Evolutionary conservation across 495 filamentous ascomycete species (phyloP).

Genomic region (Penicillium daleae): DNA sequence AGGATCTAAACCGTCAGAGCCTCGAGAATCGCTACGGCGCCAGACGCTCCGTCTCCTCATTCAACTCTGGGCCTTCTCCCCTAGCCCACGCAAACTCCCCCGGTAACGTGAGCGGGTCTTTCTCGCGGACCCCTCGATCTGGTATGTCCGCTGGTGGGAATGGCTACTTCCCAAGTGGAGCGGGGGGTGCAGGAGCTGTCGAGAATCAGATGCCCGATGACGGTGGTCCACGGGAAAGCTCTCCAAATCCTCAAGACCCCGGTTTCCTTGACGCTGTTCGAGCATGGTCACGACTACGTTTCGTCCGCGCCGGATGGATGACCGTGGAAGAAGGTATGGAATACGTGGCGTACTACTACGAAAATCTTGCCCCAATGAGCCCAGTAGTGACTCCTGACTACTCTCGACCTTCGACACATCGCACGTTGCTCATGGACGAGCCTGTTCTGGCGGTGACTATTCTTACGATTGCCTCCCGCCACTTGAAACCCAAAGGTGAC

Average conservation of each 20-base stretch:
- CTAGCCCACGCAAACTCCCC: conserved; percentile 47
- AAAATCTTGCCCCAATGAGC: conserved; percentile 84
- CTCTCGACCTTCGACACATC: conserved; percentile 71
- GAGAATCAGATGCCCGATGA: conserved; percentile 39
- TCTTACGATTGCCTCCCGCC: conserved; percentile 86
- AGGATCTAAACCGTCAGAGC: conserved; percentile 50
- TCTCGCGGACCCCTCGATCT: conserved; percentile 40
- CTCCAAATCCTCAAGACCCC: conserved; percentile 35
- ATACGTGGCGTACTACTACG: conserved; percentile 95
- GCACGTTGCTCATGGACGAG: conserved; percentile 80
- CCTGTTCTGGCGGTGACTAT: conserved; percentile 90
- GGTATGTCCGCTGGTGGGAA: conserved; percentile 34
- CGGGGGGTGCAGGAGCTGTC: conserved; percentile 28
- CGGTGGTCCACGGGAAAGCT: conserved; percentile 32
- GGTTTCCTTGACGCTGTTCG: conserved; percentile 66
- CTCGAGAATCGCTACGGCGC: conserved; percentile 44
- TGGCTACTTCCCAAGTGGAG: conserved; percentile 32
- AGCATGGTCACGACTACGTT: conserved; percentile 87
- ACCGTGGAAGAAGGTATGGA: conserved; percentile 88
- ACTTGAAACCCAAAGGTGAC: conserved; percentile 75
- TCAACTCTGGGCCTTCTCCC: conserved; percentile 47
- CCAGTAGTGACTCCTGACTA: conserved; percentile 89
- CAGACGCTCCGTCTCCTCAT: conserved; percentile 48
- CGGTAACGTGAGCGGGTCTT: conserved; percentile 41
- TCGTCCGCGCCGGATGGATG: conserved; percentile 95